Evolutionary conservation across 768 basidiomycete genomes (phyloP).

Genomic region (Boletus rufocinnamomeus): DNA sequence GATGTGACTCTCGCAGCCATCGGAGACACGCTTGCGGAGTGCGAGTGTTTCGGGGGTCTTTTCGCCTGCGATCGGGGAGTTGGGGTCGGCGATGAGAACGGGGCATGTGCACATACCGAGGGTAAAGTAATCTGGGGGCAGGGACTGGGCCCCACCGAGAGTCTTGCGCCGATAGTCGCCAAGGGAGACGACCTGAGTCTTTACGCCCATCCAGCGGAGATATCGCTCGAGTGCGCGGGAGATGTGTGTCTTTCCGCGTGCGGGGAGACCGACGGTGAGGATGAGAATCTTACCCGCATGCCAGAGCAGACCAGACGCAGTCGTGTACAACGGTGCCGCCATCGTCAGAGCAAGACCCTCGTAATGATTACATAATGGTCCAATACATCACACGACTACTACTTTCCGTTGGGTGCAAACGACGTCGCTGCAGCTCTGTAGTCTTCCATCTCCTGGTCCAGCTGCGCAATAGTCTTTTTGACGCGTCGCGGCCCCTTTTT

Average conservation of each 20-base stretch:
- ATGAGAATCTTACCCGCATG: constrained; percentile 96
- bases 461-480: too few relatives aligned
- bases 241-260: constrained; percentile 95
- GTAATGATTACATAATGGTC: constrained; percentile 24
- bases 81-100: background rate
- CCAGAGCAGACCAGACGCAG: constrained; percentile 81
- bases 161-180: constrained; percentile 94
- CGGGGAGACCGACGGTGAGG: constrained; percentile 89
- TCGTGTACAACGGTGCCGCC: constrained; percentile 96
- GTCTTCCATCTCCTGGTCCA: too few relatives aligned
- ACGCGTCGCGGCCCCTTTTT: too few relatives aligned
- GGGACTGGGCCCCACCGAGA: constrained; percentile 81
- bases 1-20: constrained; percentile 87
- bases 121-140: constrained; percentile 93
- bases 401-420: constrained; percentile 17
- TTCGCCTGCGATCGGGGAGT: constrained; percentile 50
- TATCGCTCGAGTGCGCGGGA: constrained; percentile 96
- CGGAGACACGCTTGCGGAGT: constrained; percentile 70
- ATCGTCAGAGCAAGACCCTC: constrained; percentile 31
- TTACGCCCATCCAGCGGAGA: constrained; percentile 96
- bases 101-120: constrained; percentile 49
- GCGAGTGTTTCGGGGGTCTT: constrained; percentile 80
- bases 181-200: constrained; percentile 90
- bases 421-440: constrained; percentile 52
- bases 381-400: background rate